A percentile compares a stretch with the other conserved stretches of the same genome.
Evolutionary conservation across 1,284 basidiomycete species (phyloP).

Genomic region (Cryptococcus sp.): DNA sequence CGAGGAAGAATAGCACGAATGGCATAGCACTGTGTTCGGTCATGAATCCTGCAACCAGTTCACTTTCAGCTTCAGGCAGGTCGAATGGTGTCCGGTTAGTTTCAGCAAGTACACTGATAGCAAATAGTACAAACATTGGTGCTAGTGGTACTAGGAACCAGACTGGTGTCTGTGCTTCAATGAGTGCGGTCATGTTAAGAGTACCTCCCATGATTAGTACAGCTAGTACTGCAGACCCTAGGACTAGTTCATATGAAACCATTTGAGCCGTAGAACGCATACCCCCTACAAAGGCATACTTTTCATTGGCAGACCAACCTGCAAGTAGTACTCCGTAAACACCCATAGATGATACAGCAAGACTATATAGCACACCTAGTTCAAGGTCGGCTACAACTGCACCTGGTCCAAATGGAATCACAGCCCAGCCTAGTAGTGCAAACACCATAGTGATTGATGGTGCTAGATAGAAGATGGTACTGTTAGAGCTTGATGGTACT

Average conservation of each 20-base stretch:
- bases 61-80: constrained; percentile 44
- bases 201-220: constrained; percentile 40
- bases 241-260: constrained; percentile 44
- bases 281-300: constrained; percentile 44
- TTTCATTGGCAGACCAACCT: constrained; percentile 44
- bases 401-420: constrained; percentile 40
- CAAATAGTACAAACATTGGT: constrained; percentile 45
- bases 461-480: constrained; percentile 40
- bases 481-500: constrained; percentile 37
- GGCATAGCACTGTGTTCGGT: constrained; percentile 44
- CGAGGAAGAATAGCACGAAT: constrained; percentile 45
- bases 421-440: constrained; percentile 42
- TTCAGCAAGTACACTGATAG: constrained; percentile 44
- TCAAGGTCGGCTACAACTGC: constrained; percentile 37
- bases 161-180: constrained; percentile 44
- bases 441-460: constrained; percentile 40
- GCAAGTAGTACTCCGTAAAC: constrained; percentile 43
- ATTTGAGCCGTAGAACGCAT: constrained; percentile 45
- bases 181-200: constrained; percentile 42
- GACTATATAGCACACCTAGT: constrained; percentile 39
- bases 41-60: constrained; percentile 35
- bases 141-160: constrained; percentile 43
- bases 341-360: constrained; percentile 41
- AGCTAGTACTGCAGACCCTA: constrained; percentile 37
- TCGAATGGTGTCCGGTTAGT: constrained; percentile 46